Base-by-base conservation (phyloP, 2,329 filamentous ascomycete genomes). In the Hypoxylon sp. region DNA sequence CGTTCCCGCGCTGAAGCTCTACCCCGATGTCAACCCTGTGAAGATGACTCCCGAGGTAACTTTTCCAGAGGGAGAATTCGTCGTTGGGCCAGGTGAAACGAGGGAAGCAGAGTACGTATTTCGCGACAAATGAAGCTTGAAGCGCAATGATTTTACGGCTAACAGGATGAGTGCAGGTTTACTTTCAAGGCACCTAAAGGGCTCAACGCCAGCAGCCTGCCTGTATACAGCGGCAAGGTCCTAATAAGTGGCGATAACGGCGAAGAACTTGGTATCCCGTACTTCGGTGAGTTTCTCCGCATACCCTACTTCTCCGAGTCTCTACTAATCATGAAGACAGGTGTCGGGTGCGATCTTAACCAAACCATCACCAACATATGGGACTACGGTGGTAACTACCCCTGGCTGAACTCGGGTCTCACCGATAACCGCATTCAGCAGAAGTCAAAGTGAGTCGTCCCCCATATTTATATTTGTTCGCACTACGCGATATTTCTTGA, bases 161-260 rank as follows among this genome's bases (percentile, higher is more conserved):
- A 28, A 63, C 25, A 3, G 9, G 21, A 25, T n/a, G 28, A 41
- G 1, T 46, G n/a, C 72, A 65, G 61, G 10, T 63, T 68, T n/a
- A 50, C 67, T 36, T 75, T 68, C 53, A 70, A 41, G 23, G 63
- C 61, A 1, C 78, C 78, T 0, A 41, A 60, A 25, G 70, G 75
- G 2, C 68, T 79, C 2, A 72, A 79, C 57, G 45, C 71, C 2
- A 66, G 69, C 6, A 75, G 69, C 32, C 59, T 79, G n/a, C 78
- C 77, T 2, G 69, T 79, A 6, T 79, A 78, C 62, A 75, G 76
- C 36, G 78, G 78, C 28, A 78, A 78, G 67, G 71, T 80, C 19
- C 67, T 79, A 30, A 75, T 79, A 63, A 75, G 72, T 25, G 73
- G 74, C 45, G 71, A 72, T 59, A 78, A 78, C 41, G 76, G 74